Evolutionary conservation across 768 basidiomycete species (phyloP).

Genomic region (Hebeloma cylindrosporum): DNA sequence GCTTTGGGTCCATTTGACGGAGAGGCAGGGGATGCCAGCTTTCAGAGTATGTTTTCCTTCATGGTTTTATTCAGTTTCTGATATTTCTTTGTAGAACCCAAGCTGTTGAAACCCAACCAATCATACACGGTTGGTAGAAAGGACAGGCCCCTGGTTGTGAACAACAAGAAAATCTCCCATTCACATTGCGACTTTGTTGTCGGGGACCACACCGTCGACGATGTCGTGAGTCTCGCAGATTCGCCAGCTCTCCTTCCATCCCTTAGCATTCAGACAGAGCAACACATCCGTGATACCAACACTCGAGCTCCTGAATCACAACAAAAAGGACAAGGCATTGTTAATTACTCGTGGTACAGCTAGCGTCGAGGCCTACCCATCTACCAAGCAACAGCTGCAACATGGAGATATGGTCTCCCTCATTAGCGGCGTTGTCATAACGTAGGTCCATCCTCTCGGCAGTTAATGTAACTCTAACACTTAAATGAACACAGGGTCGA

Average conservation of each 20-base stretch:
- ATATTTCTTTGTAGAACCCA: conserved; percentile 31
- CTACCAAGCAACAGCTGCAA: conserved; percentile 7
- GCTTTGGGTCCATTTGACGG: conserved; percentile 20
- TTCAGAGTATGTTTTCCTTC: conserved; percentile 17
- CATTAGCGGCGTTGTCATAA: conserved; percentile 40
- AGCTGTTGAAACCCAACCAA: conserved; percentile 61
- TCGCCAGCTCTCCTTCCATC: background rate
- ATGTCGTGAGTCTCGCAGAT: conserved; percentile 53
- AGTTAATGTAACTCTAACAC: background rate
- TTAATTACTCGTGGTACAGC: conserved; percentile 40
- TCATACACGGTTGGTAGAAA: conserved; percentile 60
- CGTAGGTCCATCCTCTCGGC: conserved; percentile 38
- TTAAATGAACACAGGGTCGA: conserved; percentile 36
- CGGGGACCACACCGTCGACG: conserved; percentile 47
- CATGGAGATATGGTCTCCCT: conserved; percentile 56
- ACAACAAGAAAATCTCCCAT: conserved; percentile 64
- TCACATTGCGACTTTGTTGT: conserved; percentile 61
- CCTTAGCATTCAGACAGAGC: conserved; percentile 33
- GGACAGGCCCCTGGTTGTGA: conserved; percentile 48
- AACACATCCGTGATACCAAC: conserved; percentile 50
- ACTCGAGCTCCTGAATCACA: conserved; percentile 47
- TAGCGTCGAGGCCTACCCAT: conserved; percentile 34
- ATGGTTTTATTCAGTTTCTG: background rate
- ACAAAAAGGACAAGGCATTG: conserved; percentile 48
- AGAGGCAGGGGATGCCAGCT: conserved; percentile 10